Evolutionary conservation across 2,329 filamentous ascomycete genomes (phyloP).

Genomic region (Elsinoe arachidis): DNA sequence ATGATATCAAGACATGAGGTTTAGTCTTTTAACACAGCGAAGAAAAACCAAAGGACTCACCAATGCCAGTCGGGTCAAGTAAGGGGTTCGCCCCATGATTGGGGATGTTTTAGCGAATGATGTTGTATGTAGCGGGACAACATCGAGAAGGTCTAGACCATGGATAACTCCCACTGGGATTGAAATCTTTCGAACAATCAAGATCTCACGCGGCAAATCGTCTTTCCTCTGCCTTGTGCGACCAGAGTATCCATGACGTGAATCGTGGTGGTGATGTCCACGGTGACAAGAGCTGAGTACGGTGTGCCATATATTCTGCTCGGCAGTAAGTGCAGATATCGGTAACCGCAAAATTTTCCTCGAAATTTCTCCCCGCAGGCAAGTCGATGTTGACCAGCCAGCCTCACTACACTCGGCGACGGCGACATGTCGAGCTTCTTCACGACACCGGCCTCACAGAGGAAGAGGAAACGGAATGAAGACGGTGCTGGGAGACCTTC

Average conservation of each 20-base stretch:
- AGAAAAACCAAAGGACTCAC: slow-evolving; percentile 13
- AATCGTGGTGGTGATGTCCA: too few relatives aligned
- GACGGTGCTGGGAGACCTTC: not conserved
- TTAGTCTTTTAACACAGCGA: too few relatives aligned
- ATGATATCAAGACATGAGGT: too few relatives aligned
- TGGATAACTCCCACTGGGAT: too few relatives aligned
- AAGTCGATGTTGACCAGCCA: not conserved
- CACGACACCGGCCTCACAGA: slow-evolving; percentile 74
- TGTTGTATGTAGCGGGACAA: too few relatives aligned
- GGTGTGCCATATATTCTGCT: not conserved
- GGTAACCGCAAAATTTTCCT: slow-evolving; percentile 12
- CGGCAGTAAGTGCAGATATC: not conserved
- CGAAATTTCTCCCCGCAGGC: slow-evolving; percentile 8
- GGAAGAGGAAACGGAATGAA: slow-evolving; percentile 70
- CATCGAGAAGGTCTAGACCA: too few relatives aligned
- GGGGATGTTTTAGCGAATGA: not conserved
- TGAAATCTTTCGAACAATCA: too few relatives aligned
- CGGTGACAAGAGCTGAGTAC: not conserved
- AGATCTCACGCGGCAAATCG: too few relatives aligned
- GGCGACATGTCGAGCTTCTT: slow-evolving; percentile 85
- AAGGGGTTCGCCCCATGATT: slow-evolving; percentile 25
- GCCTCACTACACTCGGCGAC: not conserved
- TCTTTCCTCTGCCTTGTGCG: too few relatives aligned
- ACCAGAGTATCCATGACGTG: too few relatives aligned
- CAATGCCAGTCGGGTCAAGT: slow-evolving; percentile 26